Percentiles rank a stretch among this genome's conserved stretches.
phyloP scores from a whole-genome alignment of 164 flowering plant genomes.

The Kingdonia uniflora region DNA sequence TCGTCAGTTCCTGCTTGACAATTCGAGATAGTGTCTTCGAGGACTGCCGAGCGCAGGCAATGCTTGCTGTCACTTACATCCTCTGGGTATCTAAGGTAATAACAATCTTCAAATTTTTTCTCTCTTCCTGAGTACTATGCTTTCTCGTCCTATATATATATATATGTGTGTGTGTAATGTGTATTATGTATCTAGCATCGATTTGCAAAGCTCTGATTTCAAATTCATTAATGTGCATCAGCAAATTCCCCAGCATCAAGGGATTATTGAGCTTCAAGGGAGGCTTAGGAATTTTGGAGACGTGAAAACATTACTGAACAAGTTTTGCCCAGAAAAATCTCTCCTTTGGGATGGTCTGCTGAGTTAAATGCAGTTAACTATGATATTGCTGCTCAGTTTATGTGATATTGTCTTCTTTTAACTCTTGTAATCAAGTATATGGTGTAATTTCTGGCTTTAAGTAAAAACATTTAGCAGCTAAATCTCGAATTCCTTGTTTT shows the following conservation, averaged over 20 bases:
- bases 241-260: conserved; percentile 24
- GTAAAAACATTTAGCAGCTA: no score
- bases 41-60: conserved; percentile 53
- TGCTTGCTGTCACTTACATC: conserved; percentile 51
- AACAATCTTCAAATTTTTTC: neutral
- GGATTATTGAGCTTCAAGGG: conserved; percentile 17
- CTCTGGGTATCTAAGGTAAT: conserved; percentile 64
- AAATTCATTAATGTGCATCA: conserved; percentile 7
- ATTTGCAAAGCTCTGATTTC: no score
- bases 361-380: no score
- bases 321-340: conserved; percentile 44
- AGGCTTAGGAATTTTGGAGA: conserved; percentile 25
- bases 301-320: conserved; percentile 28
- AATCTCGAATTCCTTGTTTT: no score
- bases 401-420: no score
- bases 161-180: no score
- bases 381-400: no score
- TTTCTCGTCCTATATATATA: no score
- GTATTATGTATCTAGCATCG: no score
- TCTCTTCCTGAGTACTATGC: no score
- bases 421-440: no score
- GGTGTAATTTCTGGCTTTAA: no score
- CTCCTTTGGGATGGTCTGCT: conserved; percentile 35
- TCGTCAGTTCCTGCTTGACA: conserved; percentile 35
- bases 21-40: conserved; percentile 43